phyloP scores from a whole-genome alignment of 2,329 filamentous ascomycete genomes.

The Aspergillus hortae region DNA sequence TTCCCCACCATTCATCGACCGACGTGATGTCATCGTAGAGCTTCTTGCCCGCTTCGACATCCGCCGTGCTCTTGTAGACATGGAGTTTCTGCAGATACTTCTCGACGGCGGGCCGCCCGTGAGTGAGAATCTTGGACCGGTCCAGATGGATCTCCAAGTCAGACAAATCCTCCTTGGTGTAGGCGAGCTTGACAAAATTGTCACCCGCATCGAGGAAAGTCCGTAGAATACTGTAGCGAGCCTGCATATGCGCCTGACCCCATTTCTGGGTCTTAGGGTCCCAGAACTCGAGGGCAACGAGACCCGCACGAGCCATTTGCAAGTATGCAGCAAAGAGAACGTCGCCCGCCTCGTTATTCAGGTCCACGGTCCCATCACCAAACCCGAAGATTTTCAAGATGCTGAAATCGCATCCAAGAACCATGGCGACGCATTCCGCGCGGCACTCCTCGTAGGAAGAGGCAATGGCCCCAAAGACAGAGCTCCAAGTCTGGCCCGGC shows the following conservation, averaged over 20 bases:
- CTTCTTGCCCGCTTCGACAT: constrained; percentile 70
- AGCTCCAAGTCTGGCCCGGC: constrained; percentile 91
- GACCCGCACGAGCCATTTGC: constrained; percentile 88
- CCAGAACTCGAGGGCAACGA: constrained; percentile 89
- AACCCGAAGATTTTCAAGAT: constrained; percentile 91
- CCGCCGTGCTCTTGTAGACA: constrained; percentile 86
- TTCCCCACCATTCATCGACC: constrained; percentile 82
- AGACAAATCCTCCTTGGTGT: constrained; percentile 69
- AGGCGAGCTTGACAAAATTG: constrained; percentile 79
- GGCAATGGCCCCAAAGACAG: constrained; percentile 82
- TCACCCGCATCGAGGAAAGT: constrained; percentile 78
- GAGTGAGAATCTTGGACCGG: constrained; percentile 77
- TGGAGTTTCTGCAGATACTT: constrained; percentile 87
- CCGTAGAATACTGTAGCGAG: constrained; percentile 77
- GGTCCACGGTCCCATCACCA: constrained; percentile 69
- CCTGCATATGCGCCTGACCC: constrained; percentile 90
- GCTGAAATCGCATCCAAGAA: constrained; percentile 79
- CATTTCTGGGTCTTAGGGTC: constrained; percentile 86
- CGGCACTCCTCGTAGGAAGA: constrained; percentile 92
- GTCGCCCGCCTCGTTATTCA: constrained; percentile 74
- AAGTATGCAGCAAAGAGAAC: constrained; percentile 86
- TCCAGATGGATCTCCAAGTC: constrained; percentile 81
- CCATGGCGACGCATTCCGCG: constrained; percentile 92
- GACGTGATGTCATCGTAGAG: constrained; percentile 81
- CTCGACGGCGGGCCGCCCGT: constrained; percentile 78